Evolutionary conservation across 306 rosid species (phyloP).

Genomic region (Medicago lupulina): DNA sequence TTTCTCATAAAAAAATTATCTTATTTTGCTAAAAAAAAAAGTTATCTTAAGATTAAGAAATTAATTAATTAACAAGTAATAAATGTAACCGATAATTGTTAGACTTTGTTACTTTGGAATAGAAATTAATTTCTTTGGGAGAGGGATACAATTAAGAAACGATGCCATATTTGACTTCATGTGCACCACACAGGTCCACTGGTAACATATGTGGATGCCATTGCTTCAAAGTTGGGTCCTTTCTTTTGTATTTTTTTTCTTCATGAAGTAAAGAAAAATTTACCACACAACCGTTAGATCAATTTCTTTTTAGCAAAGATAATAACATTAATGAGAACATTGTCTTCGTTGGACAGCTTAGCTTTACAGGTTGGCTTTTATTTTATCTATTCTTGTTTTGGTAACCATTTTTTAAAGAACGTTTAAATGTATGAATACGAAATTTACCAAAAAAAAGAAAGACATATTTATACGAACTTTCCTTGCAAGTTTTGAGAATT

Average conservation of each 20-base stretch:
- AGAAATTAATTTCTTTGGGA: neutral
- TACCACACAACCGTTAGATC: slow-evolving; percentile 10
- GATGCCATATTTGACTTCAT: slow-evolving; percentile 33
- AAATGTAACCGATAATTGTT: neutral
- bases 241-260: neutral
- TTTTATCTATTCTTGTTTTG: slow-evolving; percentile 1
- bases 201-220: slow-evolving; percentile 32
- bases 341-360: slow-evolving; percentile 28
- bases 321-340: slow-evolving; percentile 31
- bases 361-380: slow-evolving; percentile 47
- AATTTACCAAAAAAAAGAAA: neutral
- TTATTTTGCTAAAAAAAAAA: too few species aligned
- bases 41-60: neutral
- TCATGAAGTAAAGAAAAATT: neutral
- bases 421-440: neutral
- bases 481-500: neutral
- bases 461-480: neutral
- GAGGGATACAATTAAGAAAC: neutral
- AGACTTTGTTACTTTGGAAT: neutral
- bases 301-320: slow-evolving; percentile 32
- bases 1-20: too few species aligned
- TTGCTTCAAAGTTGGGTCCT: slow-evolving; percentile 40
- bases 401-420: neutral
- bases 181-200: slow-evolving; percentile 37
- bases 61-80: neutral